phyloP scores from a whole-genome alignment of 768 basidiomycete genomes.

The Phanerochaete sordida region DNA sequence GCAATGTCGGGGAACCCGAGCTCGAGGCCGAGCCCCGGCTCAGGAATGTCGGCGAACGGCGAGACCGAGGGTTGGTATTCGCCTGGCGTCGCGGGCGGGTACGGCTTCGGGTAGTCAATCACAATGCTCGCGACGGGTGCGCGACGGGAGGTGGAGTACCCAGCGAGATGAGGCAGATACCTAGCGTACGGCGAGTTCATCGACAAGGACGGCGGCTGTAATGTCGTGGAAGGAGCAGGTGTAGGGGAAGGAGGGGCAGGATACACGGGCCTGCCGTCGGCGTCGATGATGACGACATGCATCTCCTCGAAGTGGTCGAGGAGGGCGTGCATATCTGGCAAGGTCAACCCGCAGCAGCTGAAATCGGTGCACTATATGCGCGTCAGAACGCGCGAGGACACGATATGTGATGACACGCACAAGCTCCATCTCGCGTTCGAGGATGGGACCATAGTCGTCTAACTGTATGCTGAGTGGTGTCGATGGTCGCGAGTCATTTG shows the following conservation, averaged over 20 bases:
- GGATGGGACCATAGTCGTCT: slow-evolving; percentile 4
- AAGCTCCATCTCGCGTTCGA: slow-evolving; percentile 11
- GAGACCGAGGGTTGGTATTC: not conserved
- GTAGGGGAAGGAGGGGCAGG: slow-evolving; percentile 20
- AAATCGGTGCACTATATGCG: slow-evolving; percentile 39
- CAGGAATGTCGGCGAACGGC: not conserved
- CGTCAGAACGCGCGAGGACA: not conserved
- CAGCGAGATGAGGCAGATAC: slow-evolving; percentile 9
- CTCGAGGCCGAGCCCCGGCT: not conserved
- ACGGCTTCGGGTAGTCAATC: slow-evolving; percentile 5
- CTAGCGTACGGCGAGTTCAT: slow-evolving; percentile 2
- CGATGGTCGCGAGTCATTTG: not conserved
- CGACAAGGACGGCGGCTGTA: not conserved
- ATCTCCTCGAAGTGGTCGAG: slow-evolving; percentile 49
- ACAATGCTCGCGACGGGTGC: slow-evolving; percentile 6
- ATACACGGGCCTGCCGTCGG: slow-evolving; percentile 31
- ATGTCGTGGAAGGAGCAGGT: slow-evolving; percentile 8
- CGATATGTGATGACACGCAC: not conserved
- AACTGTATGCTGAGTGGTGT: not conserved
- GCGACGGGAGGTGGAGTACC: slow-evolving; percentile 8
- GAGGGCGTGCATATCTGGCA: slow-evolving; percentile 46
- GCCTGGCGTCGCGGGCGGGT: not conserved
- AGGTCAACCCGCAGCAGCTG: slow-evolving; percentile 43
- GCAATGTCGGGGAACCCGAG: not conserved
- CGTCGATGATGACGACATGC: slow-evolving; percentile 29